Conservation (phyloP, 2,329 filamentous ascomycete genomes). For the Didymella segeticola region DNA sequence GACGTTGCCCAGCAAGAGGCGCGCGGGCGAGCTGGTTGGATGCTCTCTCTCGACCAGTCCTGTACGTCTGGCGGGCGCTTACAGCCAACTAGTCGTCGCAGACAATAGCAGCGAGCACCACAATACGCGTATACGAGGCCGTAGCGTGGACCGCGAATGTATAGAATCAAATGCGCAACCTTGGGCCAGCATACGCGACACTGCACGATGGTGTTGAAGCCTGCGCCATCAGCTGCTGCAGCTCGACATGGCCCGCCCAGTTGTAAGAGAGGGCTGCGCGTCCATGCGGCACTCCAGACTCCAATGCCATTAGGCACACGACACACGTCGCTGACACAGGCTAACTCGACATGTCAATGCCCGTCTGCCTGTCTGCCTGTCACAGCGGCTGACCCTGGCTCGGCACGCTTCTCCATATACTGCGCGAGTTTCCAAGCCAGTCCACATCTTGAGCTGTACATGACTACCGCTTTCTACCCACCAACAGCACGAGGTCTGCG, state of each 20-base stretch:
- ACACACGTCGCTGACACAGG: constrained; percentile 12
- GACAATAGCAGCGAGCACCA: not conserved
- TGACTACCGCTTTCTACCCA: not conserved
- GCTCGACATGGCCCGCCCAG: not conserved
- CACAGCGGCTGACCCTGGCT: not conserved
- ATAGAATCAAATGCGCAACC: not conserved
- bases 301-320: not conserved
- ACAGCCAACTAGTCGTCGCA: constrained; percentile 4
- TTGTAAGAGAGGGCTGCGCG: not conserved
- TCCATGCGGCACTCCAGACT: constrained; percentile 1
- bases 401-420: not conserved
- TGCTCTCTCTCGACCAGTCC: not conserved
- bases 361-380: no score
- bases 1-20: not conserved
- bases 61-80: constrained; percentile 12
- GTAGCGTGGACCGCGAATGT: not conserved
- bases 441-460: not conserved
- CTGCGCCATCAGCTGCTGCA: constrained; percentile 1
- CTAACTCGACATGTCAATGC: constrained; percentile 4
- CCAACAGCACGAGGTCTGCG: not conserved
- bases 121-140: constrained; percentile 5
- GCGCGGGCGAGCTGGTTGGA: not conserved
- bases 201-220: not conserved
- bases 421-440: not conserved
- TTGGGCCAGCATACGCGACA: not conserved